Evolutionary conservation across 2,329 filamentous ascomycete genomes (phyloP), one percentile per base, ranked within the genome.

Genomic region (Metarhizium guizhouense): DNA sequence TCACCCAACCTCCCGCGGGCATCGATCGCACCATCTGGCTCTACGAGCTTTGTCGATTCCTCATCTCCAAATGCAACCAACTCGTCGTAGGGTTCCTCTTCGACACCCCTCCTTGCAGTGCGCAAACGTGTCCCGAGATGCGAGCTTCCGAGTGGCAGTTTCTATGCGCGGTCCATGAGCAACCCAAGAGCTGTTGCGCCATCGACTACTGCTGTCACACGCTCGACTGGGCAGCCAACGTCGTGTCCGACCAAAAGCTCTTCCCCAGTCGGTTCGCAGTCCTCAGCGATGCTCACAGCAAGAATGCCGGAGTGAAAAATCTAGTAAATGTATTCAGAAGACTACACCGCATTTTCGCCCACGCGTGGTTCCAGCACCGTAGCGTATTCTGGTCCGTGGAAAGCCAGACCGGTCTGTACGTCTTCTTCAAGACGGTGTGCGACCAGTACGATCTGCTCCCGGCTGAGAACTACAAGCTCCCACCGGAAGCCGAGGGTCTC

Each of bases 161-260:
- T 67, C 83, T 99, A 51, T 99, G 94, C 74, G 94, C 94, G 52
- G 94, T 97, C 3, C 94, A 99, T 70, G 93, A 97, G 68, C 88
- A 91, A 52, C 94, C 94, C 51, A 97, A 97, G 74, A 89, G 87
- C 65, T 99, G 94, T 76, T 96, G 93, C 72, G 94, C 94, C 53
- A 96, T 99, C 67, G 94, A 99, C 74, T 99, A 99, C 75, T 96
- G 92, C 79, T 97, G 93, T 70, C 94, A 99, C 70, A 99, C 94
- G 0, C 85, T 99, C 47, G 94, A 99, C 74, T 97, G 93, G 90
- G 94, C 94, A 3, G 92, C 90, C 56, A 96, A 95, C 65, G 88
- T 93, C 20, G 85, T 99, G 56, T 96, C 93, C 3, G 94, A 91
- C 64, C 88, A 90, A 54, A 96, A 96, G 76, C 88, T 94, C 67